Conservation (phyloP, 1,139 yeast genomes). For the Yamadazyma blattariae region DNA sequence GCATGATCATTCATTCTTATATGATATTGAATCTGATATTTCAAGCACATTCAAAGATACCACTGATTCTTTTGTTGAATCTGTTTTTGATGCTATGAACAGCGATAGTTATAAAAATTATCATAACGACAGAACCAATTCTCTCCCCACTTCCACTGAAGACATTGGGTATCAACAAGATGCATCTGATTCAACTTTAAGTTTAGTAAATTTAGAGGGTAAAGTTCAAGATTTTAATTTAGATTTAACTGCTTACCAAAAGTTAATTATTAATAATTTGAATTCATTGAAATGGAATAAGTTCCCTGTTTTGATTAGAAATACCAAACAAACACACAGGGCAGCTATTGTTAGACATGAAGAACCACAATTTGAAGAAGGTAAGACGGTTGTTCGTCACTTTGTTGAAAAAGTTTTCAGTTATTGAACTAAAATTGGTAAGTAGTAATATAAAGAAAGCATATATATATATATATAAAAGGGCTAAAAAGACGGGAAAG, state of each 20-base stretch:
- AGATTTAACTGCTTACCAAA: constrained; percentile 42
- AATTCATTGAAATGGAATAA: constrained; percentile 66
- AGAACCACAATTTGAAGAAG: constrained; percentile 58
- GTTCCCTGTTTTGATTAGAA: constrained; percentile 65
- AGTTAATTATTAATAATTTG: constrained; percentile 51
- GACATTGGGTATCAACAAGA: background rate
- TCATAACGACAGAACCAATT: constrained; percentile 13
- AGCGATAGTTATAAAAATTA: constrained; percentile 21
- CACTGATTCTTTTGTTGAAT: constrained; percentile 56
- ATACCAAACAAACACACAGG: constrained; percentile 71
- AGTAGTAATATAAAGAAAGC: background rate
- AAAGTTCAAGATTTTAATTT: constrained; percentile 29
- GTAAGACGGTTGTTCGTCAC: constrained; percentile 63
- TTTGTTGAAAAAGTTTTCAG: constrained; percentile 45
- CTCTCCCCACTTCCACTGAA: background rate
- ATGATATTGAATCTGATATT: constrained; percentile 17
- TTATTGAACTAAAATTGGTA: background rate
- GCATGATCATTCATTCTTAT: constrained; percentile 9
- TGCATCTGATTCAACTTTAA: background rate
- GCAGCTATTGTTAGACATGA: constrained; percentile 70
- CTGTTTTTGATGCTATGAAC: constrained; percentile 57
- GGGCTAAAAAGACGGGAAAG: too few relatives aligned
- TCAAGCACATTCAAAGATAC: constrained; percentile 43
- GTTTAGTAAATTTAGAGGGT: constrained; percentile 16
- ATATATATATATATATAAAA: too few relatives aligned